Evolutionary conservation across 768 basidiomycete species (phyloP).

Genomic region (Trametes elegans): DNA sequence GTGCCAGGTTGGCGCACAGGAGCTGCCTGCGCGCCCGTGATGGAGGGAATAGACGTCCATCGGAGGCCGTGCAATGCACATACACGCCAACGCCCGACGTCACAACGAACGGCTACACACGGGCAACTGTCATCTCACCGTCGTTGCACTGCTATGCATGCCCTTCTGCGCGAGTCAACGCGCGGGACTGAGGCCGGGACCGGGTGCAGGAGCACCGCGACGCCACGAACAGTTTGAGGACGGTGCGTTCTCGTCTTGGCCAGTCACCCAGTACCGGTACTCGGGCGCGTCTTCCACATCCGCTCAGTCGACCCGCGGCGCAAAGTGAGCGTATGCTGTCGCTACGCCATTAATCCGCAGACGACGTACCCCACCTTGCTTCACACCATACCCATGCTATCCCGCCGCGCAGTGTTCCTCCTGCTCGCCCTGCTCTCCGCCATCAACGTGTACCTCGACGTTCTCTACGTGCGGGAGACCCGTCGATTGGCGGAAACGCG

Average conservation of each 20-base stretch:
- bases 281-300: neutral
- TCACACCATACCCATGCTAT: constrained; percentile 6
- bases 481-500: constrained; percentile 2
- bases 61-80: too few relatives aligned
- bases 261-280: neutral
- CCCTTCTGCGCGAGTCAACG: too few relatives aligned
- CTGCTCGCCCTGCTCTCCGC: neutral
- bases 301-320: neutral
- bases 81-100: too few relatives aligned
- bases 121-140: neutral
- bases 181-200: too few relatives aligned
- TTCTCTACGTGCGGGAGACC: constrained; percentile 9
- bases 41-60: too few relatives aligned
- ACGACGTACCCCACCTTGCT: neutral
- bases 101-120: neutral
- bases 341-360: too few relatives aligned
- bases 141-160: too few relatives aligned
- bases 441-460: constrained; percentile 11
- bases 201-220: neutral
- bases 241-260: neutral
- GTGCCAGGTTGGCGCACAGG: too few relatives aligned
- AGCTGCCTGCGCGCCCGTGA: too few relatives aligned
- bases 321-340: neutral
- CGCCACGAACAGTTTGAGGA: neutral
- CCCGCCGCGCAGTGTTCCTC: neutral